Base-by-base conservation (phyloP, 2,329 filamentous ascomycete genomes). In the Cordyceps cicadae region DNA sequence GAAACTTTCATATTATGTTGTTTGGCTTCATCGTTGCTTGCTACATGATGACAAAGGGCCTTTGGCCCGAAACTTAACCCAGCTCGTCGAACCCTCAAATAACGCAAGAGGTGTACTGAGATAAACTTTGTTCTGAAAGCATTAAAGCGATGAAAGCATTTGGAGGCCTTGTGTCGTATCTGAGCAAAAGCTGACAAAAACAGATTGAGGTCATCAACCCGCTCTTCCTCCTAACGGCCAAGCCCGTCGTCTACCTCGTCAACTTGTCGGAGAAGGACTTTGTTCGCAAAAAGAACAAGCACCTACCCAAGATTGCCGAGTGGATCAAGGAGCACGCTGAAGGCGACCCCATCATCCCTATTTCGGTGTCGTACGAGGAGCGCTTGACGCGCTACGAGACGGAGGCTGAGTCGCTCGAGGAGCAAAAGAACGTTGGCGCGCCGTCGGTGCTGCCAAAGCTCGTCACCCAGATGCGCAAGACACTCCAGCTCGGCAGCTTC, bases 211-310 rank as follows among this genome's bases (percentile, higher is more conserved):
- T 92, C 68, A 97, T 99, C 79, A 99, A 99, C 81, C 90, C 92
- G 70, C 85, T 99, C 29, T 89, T 96, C 79, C 87, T 99, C 62
- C 85, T 99, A 63, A 92, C 92, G 43, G 94, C 95, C 66, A 99
- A 99, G 80, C 93, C 94, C 3, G 92, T 97, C 62, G 93, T 99
- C 67, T 97, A 91, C 79, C 83, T 99, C 49, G 90, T 97, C 79
- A 99, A 99, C 80, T 80, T 99, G 64, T 96, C 91, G 64, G 95
- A 99, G 80, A 92, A 87, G 77, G 94, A 99, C 77, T 99, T 92
- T 76, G 87, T 97, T 71, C 89, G 94, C 71, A 94, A 97, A 81
- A 99, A 97, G 88, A 99, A 99, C 85, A 99, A 99, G 87, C 87
- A 99, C 78, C 85, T 99, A 60, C 85, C 89, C 67, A 94, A 93